Conservation (phyloP, 208 protist species). For the Trypanosoma grayi region DNA sequence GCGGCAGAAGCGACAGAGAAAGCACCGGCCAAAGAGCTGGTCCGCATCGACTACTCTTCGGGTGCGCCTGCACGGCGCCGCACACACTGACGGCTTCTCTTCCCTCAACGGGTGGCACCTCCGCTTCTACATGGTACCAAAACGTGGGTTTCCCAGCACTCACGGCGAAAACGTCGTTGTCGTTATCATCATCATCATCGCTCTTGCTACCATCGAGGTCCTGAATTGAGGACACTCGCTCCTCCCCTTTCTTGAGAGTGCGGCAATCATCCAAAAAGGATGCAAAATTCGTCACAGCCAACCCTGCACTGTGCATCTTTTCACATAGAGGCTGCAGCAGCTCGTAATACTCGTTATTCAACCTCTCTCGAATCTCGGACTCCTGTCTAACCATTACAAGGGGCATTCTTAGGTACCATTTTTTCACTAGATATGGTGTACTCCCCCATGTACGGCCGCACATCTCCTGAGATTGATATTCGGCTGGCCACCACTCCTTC, state of each 20-base stretch:
- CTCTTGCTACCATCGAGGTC: conserved; percentile 1
- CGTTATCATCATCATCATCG: conserved; percentile 3
- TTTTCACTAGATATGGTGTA: not conserved
- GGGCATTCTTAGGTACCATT: not conserved
- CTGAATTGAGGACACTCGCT: not conserved
- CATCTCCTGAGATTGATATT: not conserved
- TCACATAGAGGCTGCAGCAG: not conserved
- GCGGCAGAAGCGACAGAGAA: conserved; percentile 24
- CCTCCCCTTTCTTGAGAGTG: not conserved
- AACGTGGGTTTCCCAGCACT: not conserved
- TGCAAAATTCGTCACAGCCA: too few relatives aligned
- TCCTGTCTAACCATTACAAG: not conserved
- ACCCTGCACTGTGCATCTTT: not conserved
- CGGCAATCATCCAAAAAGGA: not conserved
- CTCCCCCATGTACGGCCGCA: not conserved
- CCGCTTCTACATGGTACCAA: conserved; percentile 7
- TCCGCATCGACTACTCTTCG: not conserved
- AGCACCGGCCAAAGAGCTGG: conserved; percentile 4
- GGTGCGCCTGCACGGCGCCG: not conserved
- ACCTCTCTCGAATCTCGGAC: not conserved
- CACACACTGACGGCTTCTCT: not conserved
- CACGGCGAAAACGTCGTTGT: conserved; percentile 1
- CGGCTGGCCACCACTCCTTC: not conserved
- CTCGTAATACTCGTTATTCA: not conserved
- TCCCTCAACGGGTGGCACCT: not conserved